phyloP scores from a whole-genome alignment of 306 rosid genomes.

The Cucumis melo region DNA sequence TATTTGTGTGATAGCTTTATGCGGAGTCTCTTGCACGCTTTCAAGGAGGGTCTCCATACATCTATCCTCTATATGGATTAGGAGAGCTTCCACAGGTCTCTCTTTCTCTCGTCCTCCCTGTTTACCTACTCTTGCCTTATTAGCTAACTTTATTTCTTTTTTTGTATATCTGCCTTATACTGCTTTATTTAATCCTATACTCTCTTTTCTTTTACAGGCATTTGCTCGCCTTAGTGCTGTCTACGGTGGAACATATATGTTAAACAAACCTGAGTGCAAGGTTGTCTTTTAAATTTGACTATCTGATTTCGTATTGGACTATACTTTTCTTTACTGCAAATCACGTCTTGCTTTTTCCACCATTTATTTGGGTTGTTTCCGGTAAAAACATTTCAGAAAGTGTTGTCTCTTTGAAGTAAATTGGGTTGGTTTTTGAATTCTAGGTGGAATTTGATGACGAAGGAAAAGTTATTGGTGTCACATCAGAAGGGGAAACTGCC shows the following conservation, averaged over 20 bases:
- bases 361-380: not conserved
- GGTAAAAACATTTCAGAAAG: not conserved
- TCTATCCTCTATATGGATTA: constrained; percentile 90
- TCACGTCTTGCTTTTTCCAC: not conserved
- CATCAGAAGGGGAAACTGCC: constrained; percentile 99
- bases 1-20: constrained; percentile 45
- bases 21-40: constrained; percentile 91
- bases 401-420: not conserved
- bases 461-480: constrained; percentile 78
- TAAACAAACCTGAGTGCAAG: constrained; percentile 97
- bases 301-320: not conserved
- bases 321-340: not conserved
- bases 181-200: not conserved
- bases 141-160: not conserved
- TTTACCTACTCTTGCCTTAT: not conserved
- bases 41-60: constrained; percentile 98
- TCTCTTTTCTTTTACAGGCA: constrained; percentile 26
- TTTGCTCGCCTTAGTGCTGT: constrained; percentile 99
- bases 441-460: constrained; percentile 86
- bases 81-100: constrained; percentile 99
- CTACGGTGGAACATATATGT: constrained; percentile 96
- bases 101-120: not conserved
- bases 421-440: constrained; percentile 16
- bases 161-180: not conserved
- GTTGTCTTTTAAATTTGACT: constrained; percentile 20